These are phyloP conservation scores for Camellia lanceoleosa DNA, from an alignment of 148 eudicot species.

Conservation along the genomic window DNA sequence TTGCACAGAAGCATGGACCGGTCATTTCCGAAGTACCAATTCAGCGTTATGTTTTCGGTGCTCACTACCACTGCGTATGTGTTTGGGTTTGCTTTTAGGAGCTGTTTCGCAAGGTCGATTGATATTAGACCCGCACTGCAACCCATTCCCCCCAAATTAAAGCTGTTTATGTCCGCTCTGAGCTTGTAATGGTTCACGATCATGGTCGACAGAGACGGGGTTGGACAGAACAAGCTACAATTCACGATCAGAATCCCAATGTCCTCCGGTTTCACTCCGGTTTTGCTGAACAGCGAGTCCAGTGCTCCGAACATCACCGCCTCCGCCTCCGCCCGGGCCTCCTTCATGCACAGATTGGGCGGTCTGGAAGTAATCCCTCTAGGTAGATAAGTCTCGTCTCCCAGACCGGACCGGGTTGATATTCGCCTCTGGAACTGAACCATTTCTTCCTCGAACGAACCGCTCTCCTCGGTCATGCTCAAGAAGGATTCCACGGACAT, in stretches of 20 bases:
- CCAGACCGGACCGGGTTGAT: slow-evolving; percentile 50
- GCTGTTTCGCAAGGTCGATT: slow-evolving; percentile 61
- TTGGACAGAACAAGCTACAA: slow-evolving; percentile 75
- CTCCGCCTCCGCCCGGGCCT: slow-evolving; percentile 65
- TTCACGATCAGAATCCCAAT: slow-evolving; percentile 71
- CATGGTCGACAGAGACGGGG: slow-evolving; percentile 83
- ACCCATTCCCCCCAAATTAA: slow-evolving; percentile 78
- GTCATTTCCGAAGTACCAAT: slow-evolving; percentile 83
- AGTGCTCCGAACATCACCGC: slow-evolving; percentile 63
- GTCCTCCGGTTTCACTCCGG: slow-evolving; percentile 48
- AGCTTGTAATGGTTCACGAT: slow-evolving; percentile 79
- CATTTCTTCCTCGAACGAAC: slow-evolving; percentile 45
- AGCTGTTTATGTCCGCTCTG: slow-evolving; percentile 52
- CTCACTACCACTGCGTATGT: slow-evolving; percentile 64
- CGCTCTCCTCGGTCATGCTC: slow-evolving; percentile 44
- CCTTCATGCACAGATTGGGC: slow-evolving; percentile 39
- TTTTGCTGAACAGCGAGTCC: slow-evolving; percentile 52
- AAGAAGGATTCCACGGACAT: slow-evolving; percentile 45
- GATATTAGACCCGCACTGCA: slow-evolving; percentile 83
- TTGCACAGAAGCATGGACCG: slow-evolving; percentile 74
- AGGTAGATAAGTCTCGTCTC: slow-evolving; percentile 66
- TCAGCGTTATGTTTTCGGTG: slow-evolving; percentile 69
- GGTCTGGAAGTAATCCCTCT: slow-evolving; percentile 50
- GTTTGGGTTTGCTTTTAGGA: slow-evolving; percentile 57
- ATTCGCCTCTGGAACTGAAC: slow-evolving; percentile 51